phyloP scores from a whole-genome alignment of 768 basidiomycete genomes.

The Lactarius tabidus region DNA sequence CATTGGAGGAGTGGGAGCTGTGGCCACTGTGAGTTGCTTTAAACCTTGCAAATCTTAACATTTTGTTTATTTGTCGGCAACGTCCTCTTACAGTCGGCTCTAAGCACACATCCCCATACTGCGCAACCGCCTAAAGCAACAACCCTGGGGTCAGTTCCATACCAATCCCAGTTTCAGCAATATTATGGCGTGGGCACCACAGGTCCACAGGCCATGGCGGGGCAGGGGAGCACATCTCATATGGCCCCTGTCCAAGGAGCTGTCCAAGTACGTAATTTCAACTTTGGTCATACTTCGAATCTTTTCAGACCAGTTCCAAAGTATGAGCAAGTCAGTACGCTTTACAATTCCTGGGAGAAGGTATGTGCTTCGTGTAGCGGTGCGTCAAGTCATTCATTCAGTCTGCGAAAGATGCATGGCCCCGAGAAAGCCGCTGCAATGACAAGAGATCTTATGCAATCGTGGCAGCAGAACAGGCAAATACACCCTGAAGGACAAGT shows the following conservation, averaged over 20 bases:
- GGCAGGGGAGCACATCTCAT: background rate
- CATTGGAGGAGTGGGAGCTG: background rate
- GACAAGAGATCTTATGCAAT: conserved; percentile 1
- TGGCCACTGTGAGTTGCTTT: conserved; percentile 6
- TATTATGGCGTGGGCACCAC: background rate
- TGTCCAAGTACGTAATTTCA: background rate
- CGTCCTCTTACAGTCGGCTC: background rate
- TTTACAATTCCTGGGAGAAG: conserved; percentile 3
- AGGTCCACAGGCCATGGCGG: background rate
- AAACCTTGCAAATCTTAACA: background rate
- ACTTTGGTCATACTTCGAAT: background rate
- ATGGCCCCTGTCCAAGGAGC: background rate
- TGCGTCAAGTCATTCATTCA: conserved; percentile 2
- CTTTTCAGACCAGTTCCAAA: conserved; percentile 1
- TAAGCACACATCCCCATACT: background rate
- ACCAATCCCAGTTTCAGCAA: background rate
- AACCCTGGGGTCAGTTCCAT: background rate
- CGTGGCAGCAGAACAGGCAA: background rate
- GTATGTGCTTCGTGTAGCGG: conserved; percentile 7
- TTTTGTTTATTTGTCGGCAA: background rate
- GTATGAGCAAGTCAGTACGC: background rate
- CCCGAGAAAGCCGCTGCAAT: background rate
- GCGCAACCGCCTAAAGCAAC: background rate
- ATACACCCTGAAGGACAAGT: background rate
- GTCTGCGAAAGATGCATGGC: conserved; percentile 1